Conservation (phyloP, 352 stramenopile genomes). For the Globisporangium abappressorium region DNA sequence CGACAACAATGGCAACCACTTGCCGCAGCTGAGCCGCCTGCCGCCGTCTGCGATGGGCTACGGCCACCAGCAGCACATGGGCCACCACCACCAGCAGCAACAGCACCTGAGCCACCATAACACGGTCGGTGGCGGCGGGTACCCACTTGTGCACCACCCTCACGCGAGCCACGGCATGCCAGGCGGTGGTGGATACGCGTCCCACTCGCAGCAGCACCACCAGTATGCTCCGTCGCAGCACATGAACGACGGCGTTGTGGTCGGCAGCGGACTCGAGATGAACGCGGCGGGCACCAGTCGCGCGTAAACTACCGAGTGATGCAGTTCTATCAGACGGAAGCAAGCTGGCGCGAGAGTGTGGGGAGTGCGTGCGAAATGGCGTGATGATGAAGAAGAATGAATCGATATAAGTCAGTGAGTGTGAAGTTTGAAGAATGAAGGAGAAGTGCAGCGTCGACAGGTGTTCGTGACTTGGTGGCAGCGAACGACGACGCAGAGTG, state of each 20-base stretch:
- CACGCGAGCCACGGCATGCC: background rate
- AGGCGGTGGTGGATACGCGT: constrained; percentile 14
- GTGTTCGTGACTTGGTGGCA: no score
- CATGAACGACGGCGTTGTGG: constrained; percentile 33
- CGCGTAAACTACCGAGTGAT: constrained; percentile 23
- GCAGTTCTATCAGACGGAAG: constrained; percentile 3
- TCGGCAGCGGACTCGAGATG: constrained; percentile 34
- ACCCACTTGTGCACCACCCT: constrained; percentile 1
- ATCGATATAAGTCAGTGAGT: constrained; percentile 17
- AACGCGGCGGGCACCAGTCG: constrained; percentile 39
- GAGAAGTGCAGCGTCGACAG: constrained; percentile 3
- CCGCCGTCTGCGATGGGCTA: constrained; percentile 10
- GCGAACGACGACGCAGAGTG: constrained; percentile 2
- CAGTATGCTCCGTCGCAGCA: constrained; percentile 35
- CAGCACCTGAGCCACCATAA: background rate
- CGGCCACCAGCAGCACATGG: constrained; percentile 3
- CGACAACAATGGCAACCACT: constrained; percentile 19
- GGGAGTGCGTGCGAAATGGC: background rate
- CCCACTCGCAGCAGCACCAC: constrained; percentile 34
- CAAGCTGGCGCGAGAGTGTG: constrained; percentile 4
- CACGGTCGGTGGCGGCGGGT: constrained; percentile 4
- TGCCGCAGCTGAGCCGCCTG: constrained; percentile 12
- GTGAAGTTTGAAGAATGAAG: constrained; percentile 23
- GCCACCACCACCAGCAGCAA: constrained; percentile 14
- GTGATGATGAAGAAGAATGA: constrained; percentile 14